Evolutionary conservation across 805 yeast species (phyloP), one percentile per base, ranked within the genome.

Genomic region (Hanseniaspora lindneri): DNA sequence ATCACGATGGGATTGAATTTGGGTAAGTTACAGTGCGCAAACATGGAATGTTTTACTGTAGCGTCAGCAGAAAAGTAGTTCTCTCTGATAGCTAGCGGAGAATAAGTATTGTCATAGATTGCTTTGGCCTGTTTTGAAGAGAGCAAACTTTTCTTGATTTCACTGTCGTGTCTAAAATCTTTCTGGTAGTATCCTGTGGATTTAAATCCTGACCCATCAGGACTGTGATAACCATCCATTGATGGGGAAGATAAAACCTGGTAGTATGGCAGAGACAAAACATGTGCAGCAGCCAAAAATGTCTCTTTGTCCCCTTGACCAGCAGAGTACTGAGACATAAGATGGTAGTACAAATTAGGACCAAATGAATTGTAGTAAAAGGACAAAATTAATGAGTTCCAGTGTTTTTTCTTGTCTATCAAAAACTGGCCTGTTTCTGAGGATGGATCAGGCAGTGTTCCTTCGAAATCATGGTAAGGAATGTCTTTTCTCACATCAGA

Each of bases 281-380:
- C 79, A 35, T 69, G 67, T 1, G 83, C 79, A 0, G 84, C 84
- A 1, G 80, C 73, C n/a, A 76, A 73, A 57, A 81, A 80, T 0
- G 88, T 80, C 54, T 82, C 89, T 58, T 82, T 81, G 58, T 82
- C 89, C 47, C 88, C 88, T 60, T 81, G 82, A n/a, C 89, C 89
- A 2, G 85, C 83, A 27, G 77, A 73, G 13, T 85, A 85, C 60
- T 82, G 92, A 0, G 84, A 75, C 54, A 82, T 65, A 41, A 82
- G 62, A 23, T 82, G 83, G 58, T 82, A 82, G 60, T 77, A 82
- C 60, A 69, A 75, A 21, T 70, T 62, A n/a, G 85, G 86, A 0
- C 92, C 92, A 60, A 66, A 67, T 13, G 78, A 64, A 57, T 81
- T 81, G 60, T 82, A 82, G 60, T 80, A 82, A 33, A 78, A 67